Conservation (phyloP, 106 monocot genomes). For the Dactylorhiza incarnata region DNA sequence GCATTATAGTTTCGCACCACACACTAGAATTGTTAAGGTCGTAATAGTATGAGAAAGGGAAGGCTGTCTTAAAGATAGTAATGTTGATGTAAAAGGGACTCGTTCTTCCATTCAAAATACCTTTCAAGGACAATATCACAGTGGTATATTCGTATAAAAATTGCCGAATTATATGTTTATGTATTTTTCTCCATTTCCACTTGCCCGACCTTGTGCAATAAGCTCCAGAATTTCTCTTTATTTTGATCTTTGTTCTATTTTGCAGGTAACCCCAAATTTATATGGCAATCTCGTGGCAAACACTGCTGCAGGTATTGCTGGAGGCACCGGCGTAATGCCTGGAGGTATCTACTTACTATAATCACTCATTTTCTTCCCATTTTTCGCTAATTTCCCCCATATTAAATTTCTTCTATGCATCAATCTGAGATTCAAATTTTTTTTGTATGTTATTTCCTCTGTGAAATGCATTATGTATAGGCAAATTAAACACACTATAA, state of each 20-base stretch:
- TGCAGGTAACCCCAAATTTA: constrained; percentile 23
- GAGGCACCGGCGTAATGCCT: constrained; percentile 27
- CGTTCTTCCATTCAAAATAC: not conserved
- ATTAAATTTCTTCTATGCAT: not conserved
- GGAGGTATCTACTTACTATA: constrained; percentile 10
- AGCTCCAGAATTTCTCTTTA: not conserved
- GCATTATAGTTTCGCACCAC: too few species aligned
- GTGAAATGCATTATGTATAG: not conserved
- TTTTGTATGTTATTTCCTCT: not conserved
- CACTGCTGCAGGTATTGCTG: constrained; percentile 29
- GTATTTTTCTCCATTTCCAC: not conserved
- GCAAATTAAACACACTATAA: too few species aligned
- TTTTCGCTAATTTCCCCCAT: not conserved
- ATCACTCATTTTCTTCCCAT: not conserved
- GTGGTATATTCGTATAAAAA: not conserved
- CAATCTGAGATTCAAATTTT: not conserved
- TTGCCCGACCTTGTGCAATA: not conserved
- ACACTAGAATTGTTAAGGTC: too few species aligned
- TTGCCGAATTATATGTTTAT: not conserved
- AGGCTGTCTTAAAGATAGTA: too few species aligned
- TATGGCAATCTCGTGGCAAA: constrained; percentile 28
- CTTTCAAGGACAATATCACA: not conserved
- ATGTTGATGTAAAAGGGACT: too few species aligned
- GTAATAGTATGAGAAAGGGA: too few species aligned
- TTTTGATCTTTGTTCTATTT: constrained; percentile 6